Conservation (phyloP, 1,284 basidiomycete species). For the Phlebopus sp. region DNA sequence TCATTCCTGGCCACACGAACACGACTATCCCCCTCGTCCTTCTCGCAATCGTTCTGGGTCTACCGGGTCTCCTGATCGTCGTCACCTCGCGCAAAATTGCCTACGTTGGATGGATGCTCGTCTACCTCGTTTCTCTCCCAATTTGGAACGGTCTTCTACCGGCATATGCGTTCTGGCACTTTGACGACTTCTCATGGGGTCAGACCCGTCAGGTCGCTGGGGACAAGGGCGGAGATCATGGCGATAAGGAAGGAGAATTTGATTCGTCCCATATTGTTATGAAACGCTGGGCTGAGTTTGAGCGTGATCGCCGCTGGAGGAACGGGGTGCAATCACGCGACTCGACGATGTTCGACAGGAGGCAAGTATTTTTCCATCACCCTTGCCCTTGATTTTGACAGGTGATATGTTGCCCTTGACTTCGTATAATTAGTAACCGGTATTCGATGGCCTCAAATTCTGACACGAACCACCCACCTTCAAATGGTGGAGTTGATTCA, state of each 20-base stretch:
- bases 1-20: conserved; percentile 74
- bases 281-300: conserved; percentile 99
- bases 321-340: conserved; percentile 82
- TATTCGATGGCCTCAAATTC: conserved; percentile 77
- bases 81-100: conserved; percentile 92
- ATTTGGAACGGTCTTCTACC: conserved; percentile 97
- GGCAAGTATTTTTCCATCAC: conserved; percentile 43
- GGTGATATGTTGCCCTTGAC: conserved; percentile 13
- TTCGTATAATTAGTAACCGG: conserved; percentile 44
- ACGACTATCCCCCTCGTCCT: conserved; percentile 95
- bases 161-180: conserved; percentile 97
- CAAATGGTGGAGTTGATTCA: conserved; percentile 49
- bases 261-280: conserved; percentile 96
- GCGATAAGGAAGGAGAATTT: conserved; percentile 93
- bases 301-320: conserved; percentile 93
- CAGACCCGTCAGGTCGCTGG: conserved; percentile 88
- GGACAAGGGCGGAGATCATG: conserved; percentile 70
- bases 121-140: conserved; percentile 91
- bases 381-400: background rate
- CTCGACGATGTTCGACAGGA: conserved; percentile 69
- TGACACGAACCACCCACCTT: conserved; percentile 59
- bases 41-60: conserved; percentile 90
- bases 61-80: conserved; percentile 93
- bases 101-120: conserved; percentile 96
- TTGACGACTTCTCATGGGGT: conserved; percentile 99